A percentile compares a stretch with the other conserved stretches of the same genome.
These are phyloP conservation scores for Colletotrichum coccodes DNA, from an alignment of 2,329 filamentous ascomycete genomes.

Conservation along the genomic window DNA sequence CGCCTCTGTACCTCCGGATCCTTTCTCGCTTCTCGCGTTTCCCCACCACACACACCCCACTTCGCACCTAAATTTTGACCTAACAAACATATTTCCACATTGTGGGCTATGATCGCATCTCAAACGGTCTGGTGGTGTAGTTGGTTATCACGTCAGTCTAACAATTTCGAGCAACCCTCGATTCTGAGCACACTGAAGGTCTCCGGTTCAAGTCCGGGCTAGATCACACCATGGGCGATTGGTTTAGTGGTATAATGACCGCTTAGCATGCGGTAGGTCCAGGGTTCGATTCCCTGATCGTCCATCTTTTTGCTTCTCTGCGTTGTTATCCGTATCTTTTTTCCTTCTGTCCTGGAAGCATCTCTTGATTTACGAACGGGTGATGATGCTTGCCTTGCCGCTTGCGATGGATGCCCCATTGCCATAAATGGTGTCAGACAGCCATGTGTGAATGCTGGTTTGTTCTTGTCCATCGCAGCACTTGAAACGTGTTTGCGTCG, in stretches of 20 bases:
- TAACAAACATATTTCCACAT: neutral
- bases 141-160: conserved; percentile 62
- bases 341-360: no score
- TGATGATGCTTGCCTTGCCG: no score
- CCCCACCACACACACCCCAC: neutral
- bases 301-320: neutral
- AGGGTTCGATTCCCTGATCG: conserved; percentile 9
- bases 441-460: no score
- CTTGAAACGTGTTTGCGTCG: no score
- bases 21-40: neutral
- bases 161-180: no score
- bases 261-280: conserved; percentile 15
- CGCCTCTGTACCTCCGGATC: neutral
- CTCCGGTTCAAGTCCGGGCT: conserved; percentile 34
- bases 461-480: no score
- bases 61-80: neutral
- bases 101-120: no score
- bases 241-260: conserved; percentile 15
- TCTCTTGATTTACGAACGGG: no score
- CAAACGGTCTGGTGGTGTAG: conserved; percentile 51
- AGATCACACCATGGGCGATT: conserved; percentile 24
- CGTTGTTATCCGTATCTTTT: neutral
- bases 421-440: no score
- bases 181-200: conserved; percentile 28
- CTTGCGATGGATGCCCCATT: no score